Conservation (phyloP, 352 stramenopile species). For the Pythium phragmiticola region DNA sequence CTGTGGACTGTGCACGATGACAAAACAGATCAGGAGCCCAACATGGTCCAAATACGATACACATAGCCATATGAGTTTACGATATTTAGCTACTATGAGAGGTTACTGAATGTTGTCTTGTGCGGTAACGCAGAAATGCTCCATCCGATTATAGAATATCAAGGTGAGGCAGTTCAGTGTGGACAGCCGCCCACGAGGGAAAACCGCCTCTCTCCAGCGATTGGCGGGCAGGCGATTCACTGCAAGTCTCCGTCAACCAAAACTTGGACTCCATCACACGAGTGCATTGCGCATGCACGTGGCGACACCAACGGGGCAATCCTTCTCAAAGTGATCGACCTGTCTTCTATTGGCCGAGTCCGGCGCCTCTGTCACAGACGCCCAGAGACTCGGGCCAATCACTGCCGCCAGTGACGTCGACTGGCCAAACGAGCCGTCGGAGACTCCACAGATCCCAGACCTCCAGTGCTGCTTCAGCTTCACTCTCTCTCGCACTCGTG, state of each 20-base stretch:
- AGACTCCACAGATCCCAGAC: not conserved
- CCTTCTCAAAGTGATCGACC: not conserved
- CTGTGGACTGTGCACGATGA: not conserved
- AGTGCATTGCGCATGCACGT: not conserved
- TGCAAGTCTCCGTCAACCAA: not conserved
- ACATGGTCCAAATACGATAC: not conserved
- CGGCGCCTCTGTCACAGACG: not conserved
- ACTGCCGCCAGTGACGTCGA: not conserved
- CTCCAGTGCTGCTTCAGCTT: not conserved
- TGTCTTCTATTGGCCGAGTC: not conserved
- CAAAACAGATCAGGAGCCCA: not conserved
- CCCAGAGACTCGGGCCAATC: not conserved
- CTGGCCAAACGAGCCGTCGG: not conserved
- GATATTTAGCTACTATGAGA: not conserved
- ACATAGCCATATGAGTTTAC: not conserved
- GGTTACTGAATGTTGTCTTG: not conserved
- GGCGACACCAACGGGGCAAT: not conserved
- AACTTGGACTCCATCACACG: not conserved
- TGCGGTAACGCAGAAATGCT: too few relatives aligned
- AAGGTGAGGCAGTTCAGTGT: too few relatives aligned
- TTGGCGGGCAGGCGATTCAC: not conserved
- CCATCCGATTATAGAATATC: too few relatives aligned
- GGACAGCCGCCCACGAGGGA: not conserved
- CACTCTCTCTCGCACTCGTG: not conserved
- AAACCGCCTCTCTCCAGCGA: slow-evolving; percentile 4